These are phyloP conservation scores for Epithemia pelagica DNA, from an alignment of 108 stramenopile species.

Conservation along the genomic window DNA sequence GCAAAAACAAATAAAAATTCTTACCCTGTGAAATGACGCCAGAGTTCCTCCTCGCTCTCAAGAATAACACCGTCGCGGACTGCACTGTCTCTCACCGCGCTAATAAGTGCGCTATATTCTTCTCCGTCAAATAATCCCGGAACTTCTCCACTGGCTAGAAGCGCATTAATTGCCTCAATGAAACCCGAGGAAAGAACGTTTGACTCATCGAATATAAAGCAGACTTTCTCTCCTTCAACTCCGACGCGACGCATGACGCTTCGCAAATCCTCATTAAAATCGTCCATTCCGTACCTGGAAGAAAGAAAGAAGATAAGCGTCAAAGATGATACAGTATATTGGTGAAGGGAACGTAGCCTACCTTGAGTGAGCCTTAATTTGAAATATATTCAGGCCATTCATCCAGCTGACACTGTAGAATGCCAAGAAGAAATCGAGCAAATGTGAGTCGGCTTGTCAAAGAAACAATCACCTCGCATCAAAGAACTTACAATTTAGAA, in stretches of 20 bases:
- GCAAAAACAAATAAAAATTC: no score
- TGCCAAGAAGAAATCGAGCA: no score
- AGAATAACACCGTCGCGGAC: slow-evolving; percentile 76
- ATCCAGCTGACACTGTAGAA: slow-evolving; percentile 97
- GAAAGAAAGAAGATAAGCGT: no score
- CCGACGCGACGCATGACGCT: slow-evolving; percentile 91
- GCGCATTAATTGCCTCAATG: slow-evolving; percentile 99
- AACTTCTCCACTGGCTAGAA: slow-evolving; percentile 98
- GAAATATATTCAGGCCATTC: slow-evolving; percentile 95
- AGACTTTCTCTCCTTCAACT: slow-evolving; percentile 93
- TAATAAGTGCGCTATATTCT: slow-evolving; percentile 89
- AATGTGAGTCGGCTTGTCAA: slow-evolving; percentile 55
- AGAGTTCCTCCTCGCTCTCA: slow-evolving; percentile 94
- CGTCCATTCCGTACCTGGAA: slow-evolving; percentile 87
- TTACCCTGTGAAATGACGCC: slow-evolving; percentile 72
- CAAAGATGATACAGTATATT: no score
- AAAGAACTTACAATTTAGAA: no score
- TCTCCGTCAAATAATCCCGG: slow-evolving; percentile 99
- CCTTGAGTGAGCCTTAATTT: slow-evolving; percentile 82
- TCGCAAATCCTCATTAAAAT: slow-evolving; percentile 96
- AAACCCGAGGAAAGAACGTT: slow-evolving; percentile 91
- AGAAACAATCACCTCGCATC: no score
- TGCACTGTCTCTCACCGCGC: slow-evolving; percentile 83
- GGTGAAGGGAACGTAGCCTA: no score
- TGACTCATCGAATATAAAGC: slow-evolving; percentile 97